Conservation (phyloP, 2,329 filamentous ascomycete genomes). For the Pyrenophora seminiperda region DNA sequence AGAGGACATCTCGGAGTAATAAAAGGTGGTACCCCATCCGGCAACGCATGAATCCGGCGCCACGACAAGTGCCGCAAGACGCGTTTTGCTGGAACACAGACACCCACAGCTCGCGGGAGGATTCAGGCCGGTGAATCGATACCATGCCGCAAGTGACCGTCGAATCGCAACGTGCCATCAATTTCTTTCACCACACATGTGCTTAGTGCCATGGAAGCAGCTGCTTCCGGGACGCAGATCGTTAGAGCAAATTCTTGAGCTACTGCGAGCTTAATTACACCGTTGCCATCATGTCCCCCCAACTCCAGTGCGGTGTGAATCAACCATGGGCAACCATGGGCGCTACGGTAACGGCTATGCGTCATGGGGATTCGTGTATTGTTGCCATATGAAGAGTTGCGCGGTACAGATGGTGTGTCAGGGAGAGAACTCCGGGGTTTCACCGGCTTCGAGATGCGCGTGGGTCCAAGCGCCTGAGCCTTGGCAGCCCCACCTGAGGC, state of each 20-base stretch:
- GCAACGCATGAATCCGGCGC: slow-evolving; percentile 35
- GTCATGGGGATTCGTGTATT: slow-evolving; percentile 26
- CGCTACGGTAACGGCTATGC: neutral
- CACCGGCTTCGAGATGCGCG: slow-evolving; percentile 22
- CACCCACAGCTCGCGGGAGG: slow-evolving; percentile 12
- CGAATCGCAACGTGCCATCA: slow-evolving; percentile 7
- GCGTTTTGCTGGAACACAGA: slow-evolving; percentile 21
- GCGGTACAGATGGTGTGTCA: slow-evolving; percentile 35
- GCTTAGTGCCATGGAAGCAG: slow-evolving; percentile 27
- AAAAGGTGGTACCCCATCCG: slow-evolving; percentile 16
- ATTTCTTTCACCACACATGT: slow-evolving; percentile 8
- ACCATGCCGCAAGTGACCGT: slow-evolving; percentile 9
- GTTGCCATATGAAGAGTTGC: slow-evolving; percentile 27
- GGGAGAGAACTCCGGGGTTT: slow-evolving; percentile 23
- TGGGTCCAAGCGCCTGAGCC: slow-evolving; percentile 13
- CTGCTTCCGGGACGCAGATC: slow-evolving; percentile 24
- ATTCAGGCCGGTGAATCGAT: slow-evolving; percentile 18
- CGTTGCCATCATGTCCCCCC: slow-evolving; percentile 25
- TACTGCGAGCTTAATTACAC: slow-evolving; percentile 2
- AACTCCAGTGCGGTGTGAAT: slow-evolving; percentile 15
- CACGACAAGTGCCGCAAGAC: slow-evolving; percentile 20
- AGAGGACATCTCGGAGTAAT: slow-evolving; percentile 11
- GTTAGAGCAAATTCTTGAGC: slow-evolving; percentile 1
- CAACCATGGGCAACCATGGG: slow-evolving; percentile 6
- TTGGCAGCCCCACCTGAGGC: slow-evolving; percentile 2